phyloP scores from a whole-genome alignment of 2,329 filamentous ascomycete species.

The Diplodia intermedia region DNA sequence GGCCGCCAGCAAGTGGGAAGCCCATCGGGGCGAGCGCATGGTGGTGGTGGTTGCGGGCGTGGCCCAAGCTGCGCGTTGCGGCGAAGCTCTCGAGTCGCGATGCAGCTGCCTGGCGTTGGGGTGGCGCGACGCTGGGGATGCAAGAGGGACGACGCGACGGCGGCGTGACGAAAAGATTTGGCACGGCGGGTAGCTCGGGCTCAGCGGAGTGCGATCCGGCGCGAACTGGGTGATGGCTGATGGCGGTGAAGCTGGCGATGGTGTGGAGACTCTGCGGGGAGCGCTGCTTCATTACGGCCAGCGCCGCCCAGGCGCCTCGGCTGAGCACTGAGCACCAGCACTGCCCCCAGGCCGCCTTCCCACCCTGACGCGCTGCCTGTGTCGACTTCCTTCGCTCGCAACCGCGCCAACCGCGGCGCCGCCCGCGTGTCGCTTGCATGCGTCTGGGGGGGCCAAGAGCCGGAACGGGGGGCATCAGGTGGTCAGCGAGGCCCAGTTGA shows the following conservation, averaged over 20 bases:
- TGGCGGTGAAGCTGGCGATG: constrained; percentile 27
- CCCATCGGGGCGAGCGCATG: constrained; percentile 47
- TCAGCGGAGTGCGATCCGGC: constrained; percentile 30
- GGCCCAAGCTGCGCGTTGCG: constrained; percentile 19
- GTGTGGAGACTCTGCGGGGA: constrained; percentile 29
- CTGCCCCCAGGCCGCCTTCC: neutral
- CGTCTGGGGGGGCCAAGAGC: constrained; percentile 4
- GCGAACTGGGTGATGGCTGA: constrained; percentile 2
- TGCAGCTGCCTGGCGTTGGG: constrained; percentile 23
- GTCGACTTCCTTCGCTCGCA: neutral
- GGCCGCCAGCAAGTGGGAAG: constrained; percentile 42
- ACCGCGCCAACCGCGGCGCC: neutral
- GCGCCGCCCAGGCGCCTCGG: neutral
- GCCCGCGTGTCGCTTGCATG: neutral
- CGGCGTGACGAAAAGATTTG: constrained; percentile 1
- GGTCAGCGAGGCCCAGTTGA: constrained; percentile 8
- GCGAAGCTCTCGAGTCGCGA: constrained; percentile 22
- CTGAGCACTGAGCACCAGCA: neutral
- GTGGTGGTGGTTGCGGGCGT: constrained; percentile 18
- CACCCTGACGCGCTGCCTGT: neutral
- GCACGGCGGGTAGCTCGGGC: constrained; percentile 14
- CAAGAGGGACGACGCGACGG: constrained; percentile 2
- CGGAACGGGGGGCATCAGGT: neutral
- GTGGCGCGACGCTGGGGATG: constrained; percentile 10
- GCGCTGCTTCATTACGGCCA: neutral